Evolutionary conservation across 768 basidiomycete species (phyloP), one percentile per base, ranked within the genome.

Genomic region (Lanmaoa pseudosensibilis): DNA sequence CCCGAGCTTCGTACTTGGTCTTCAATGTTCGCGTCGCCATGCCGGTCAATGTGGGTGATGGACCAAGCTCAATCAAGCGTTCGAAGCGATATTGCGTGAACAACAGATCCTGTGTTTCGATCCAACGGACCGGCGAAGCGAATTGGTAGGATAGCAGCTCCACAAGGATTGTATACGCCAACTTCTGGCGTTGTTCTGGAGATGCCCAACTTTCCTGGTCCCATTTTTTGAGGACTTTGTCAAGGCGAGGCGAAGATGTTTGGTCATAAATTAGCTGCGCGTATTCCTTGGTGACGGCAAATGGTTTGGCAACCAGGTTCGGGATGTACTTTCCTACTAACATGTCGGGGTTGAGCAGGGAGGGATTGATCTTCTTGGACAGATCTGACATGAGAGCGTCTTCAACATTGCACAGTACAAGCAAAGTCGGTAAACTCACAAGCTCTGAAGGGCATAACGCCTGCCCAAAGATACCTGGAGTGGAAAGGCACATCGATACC

Each of bases 401-500:
- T 36, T 62, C 32, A 57, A 44, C 27, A 5, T 18, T 25, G 23
- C 13, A 50, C 45, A 44, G 18, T 50, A 44, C 51, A 37, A 52
- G 46, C 45, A 46, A 38, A 36, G 15, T 32, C 6, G 10, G 34
- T n/a, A 49, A 23, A 82, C 90, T 75, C 69, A 94, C 91, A 97
- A 54, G 93, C 92, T 63, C 94, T 86, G 91, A 97, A 96, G 11
- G 95, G 92, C 86, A 96, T 82, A 30, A 97, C 94, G 69, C 94
- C 94, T 16, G 95, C 95, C 97, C 97, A 99, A 38, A 99, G 83
- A 75, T 98, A 99, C 57, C 95, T 90, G 4, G 97, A 98, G 73
- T 99, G 97, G 91, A 99, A 99, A 5, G 97, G 97, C 2, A 99
- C 97, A 65, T 98, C 97, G 65, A 99, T 98, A 58, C 96, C 96